Base-by-base conservation (phyloP, 208 protist species). In the Blastocrithidia nonstop region DNA sequence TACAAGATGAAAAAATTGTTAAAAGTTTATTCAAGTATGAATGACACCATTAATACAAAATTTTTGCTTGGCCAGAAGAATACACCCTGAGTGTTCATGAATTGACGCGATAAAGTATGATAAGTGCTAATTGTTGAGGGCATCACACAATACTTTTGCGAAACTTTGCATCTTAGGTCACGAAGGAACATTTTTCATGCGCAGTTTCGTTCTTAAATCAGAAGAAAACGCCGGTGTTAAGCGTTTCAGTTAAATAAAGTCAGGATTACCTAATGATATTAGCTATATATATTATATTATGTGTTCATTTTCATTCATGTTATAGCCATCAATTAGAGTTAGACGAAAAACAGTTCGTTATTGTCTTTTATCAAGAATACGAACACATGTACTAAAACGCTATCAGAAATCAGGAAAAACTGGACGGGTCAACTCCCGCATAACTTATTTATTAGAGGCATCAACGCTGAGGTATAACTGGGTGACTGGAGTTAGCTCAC, bases 261-360 rank as follows among this genome's bases (percentile, higher is more conserved):
- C 65, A 9, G 93, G 92, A 50, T 71, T 52, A 0, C 93, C 92
- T 0, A 63, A 55, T 11, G 77, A 56, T 41, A 96, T 88, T 17
- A 97, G 42, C 21, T 76, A 60, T 38, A 82, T 83, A 71, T 97
- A 97, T 52, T 90, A 71, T 24, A 38, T 13, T 6, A 95, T 45
- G 46, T 96, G 82, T 24, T 87, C 75, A 45, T 45, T 7, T 21
- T 69, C 50, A 8, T 41, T 50, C 73, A 92, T 92, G 61, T 98
- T 98, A 61, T 88, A 96, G 11, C 66, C 83, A 40, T 97, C 94
- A 28, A 98, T 93, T 51, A 98, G 74, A 6, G 95, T 98, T 29
- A 98, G 66, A 6, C 95, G 80, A 70, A 97, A 97, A 22, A 98
- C 94, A 0, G 94, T 97, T 42, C 95, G 73, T 53, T 91, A 74